Evolutionary conservation across 2,329 filamentous ascomycete species (phyloP), one percentile per base, ranked within the genome.

Genomic region (Zarea fungicola): DNA sequence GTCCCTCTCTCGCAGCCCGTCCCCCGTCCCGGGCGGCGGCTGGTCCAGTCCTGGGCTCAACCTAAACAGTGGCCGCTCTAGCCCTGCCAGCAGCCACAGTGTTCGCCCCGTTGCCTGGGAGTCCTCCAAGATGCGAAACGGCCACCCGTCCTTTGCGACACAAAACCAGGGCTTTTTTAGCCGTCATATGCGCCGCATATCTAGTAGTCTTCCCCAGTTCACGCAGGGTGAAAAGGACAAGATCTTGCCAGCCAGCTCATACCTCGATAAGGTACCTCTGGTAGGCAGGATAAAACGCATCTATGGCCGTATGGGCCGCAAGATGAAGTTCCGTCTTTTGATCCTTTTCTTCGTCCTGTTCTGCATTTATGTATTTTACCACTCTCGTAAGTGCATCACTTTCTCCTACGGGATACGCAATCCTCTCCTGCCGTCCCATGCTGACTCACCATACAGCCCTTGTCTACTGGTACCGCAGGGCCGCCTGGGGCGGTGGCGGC

Each of bases 1-100:
- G 91, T 87, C 87, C 57, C 72, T 92, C 54, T 93, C 90, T 57
- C 83, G 89, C 69, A 95, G 89, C 63, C 89, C 91, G 43, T 96
- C 89, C 49, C 92, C 91, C 54, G 79, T 83, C 54, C 85, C 83
- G 53, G 86, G 87, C 60, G 89, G 89, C 63, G 90, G 90, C 59
- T 96, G 92, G 91, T 83, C 88, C 49, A 93, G 85, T 69, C 89
- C 87, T 49, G 88, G 84, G 55, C 77, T 89, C 62, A 85, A 81
- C 62, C 83, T 86, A 52, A 83, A 81, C 55, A 88, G 85, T 65
- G 85, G 85, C 53, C 78, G 80, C 56, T 81, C 81, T 31, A 89
- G 83, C 63, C 85, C 87, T 57, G 71, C 68, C 61, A 76, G 67
- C 64, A 68, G 72, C 49, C 80, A 76, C 64, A 77, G 77, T 16